Conservation (phyloP, 495 filamentous ascomycete species). For the Staphylotrichum longicolle region DNA sequence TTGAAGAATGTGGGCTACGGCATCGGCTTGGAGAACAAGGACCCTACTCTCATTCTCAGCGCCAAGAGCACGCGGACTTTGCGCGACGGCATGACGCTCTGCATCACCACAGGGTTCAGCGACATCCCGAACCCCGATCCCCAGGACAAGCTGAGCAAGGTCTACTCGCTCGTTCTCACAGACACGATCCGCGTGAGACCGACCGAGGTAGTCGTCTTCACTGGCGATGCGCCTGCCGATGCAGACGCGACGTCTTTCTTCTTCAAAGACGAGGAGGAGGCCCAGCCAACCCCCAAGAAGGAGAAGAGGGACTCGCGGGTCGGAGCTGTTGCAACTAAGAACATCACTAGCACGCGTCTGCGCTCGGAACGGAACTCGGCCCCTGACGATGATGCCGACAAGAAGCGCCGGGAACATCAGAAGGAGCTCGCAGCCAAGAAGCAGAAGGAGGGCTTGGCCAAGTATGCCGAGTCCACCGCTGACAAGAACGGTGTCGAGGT, state of each 20-base stretch:
- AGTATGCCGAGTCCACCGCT: slow-evolving; percentile 75
- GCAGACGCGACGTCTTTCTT: slow-evolving; percentile 93
- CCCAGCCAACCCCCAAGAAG: slow-evolving; percentile 65
- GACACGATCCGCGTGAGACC: slow-evolving; percentile 87
- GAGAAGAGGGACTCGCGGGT: slow-evolving; percentile 77
- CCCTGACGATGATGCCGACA: slow-evolving; percentile 85
- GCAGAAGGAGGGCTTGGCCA: slow-evolving; percentile 78
- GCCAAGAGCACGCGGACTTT: slow-evolving; percentile 77
- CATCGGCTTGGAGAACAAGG: slow-evolving; percentile 87
- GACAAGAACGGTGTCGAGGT: slow-evolving; percentile 85
- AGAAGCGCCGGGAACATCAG: slow-evolving; percentile 84
- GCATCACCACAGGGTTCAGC: slow-evolving; percentile 79
- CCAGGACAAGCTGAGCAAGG: slow-evolving; percentile 80
- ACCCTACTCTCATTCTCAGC: slow-evolving; percentile 76
- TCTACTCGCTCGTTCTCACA: slow-evolving; percentile 83
- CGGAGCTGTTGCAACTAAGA: slow-evolving; percentile 80
- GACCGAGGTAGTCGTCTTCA: slow-evolving; percentile 81
- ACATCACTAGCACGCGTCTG: slow-evolving; percentile 89
- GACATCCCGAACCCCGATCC: slow-evolving; percentile 80
- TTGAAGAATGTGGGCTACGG: slow-evolving; percentile 84
- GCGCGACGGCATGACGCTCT: slow-evolving; percentile 96
- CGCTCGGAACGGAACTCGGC: slow-evolving; percentile 85
- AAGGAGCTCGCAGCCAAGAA: slow-evolving; percentile 85
- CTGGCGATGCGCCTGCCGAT: slow-evolving; percentile 84
- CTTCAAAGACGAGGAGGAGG: slow-evolving; percentile 88